phyloP scores from a whole-genome alignment of 2,329 filamentous ascomycete species.

The Hymenoscyphus occultus region DNA sequence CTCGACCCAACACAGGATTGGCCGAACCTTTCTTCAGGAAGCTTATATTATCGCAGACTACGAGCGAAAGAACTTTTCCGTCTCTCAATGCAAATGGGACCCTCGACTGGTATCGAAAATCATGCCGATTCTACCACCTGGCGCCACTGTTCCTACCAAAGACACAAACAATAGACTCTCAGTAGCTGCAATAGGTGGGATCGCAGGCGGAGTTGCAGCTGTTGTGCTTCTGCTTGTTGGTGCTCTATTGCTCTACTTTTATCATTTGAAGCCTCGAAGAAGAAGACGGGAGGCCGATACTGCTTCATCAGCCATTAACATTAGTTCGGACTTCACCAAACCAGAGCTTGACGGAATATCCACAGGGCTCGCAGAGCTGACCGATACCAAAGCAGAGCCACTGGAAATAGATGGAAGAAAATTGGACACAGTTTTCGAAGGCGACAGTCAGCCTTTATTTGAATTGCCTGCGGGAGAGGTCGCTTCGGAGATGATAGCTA shows the following conservation, averaged over 20 bases:
- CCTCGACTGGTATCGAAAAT: constrained; percentile 32
- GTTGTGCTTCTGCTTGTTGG: not conserved
- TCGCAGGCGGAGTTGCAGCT: constrained; percentile 14
- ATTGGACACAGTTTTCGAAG: not conserved
- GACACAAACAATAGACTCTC: not conserved
- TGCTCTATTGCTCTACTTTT: constrained; percentile 5
- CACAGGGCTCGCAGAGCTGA: not conserved
- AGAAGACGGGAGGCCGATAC: not conserved
- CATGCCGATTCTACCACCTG: constrained; percentile 11
- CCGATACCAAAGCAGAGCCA: not conserved
- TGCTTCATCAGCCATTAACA: not conserved
- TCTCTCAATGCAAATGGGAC: constrained; percentile 38
- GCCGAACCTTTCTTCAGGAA: constrained; percentile 33
- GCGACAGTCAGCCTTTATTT: constrained; percentile 6
- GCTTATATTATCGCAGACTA: constrained; percentile 40
- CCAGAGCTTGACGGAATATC: constrained; percentile 11
- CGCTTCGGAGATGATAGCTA: constrained; percentile 11
- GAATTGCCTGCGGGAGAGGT: constrained; percentile 15
- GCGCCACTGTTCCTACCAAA: constrained; percentile 27
- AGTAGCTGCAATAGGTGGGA: constrained; percentile 17
- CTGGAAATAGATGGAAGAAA: constrained; percentile 8
- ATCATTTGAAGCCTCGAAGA: constrained; percentile 8
- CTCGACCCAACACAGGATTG: constrained; percentile 28
- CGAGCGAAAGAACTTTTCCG: constrained; percentile 34
- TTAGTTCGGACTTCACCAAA: constrained; percentile 3